Evolutionary conservation across 257 asterid species (phyloP).

Genomic region (Lycium barbarum): DNA sequence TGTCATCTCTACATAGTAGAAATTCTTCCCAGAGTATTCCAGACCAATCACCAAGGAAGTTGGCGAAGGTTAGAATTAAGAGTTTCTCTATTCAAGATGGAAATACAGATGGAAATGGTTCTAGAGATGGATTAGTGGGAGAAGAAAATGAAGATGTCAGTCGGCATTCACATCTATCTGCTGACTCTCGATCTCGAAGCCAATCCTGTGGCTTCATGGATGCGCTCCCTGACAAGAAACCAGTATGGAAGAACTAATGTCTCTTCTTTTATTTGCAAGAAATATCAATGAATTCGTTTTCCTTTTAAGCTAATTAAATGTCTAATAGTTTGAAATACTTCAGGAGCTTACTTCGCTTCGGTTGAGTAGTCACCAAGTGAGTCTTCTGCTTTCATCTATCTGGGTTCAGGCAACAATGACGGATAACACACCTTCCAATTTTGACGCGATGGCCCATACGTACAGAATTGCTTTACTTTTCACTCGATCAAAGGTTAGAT

Average conservation of each 20-base stretch:
- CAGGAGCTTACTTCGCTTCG: constrained; percentile 57
- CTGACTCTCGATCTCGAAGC: constrained; percentile 32
- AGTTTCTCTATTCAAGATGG: constrained; percentile 45
- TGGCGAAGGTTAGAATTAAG: constrained; percentile 38
- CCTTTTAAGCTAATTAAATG: constrained; percentile 6
- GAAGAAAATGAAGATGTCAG: constrained; percentile 37
- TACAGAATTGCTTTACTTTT: constrained; percentile 50
- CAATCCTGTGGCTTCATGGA: constrained; percentile 44
- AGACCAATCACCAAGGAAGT: constrained; percentile 36
- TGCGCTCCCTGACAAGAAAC: constrained; percentile 34
- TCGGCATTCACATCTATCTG: constrained; percentile 33
- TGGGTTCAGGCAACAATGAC: constrained; percentile 56
- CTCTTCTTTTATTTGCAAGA: constrained; percentile 9
- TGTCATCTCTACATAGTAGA: constrained; percentile 37
- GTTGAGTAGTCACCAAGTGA: constrained; percentile 56
- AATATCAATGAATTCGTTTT: constrained; percentile 20
- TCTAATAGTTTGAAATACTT: constrained; percentile 10
- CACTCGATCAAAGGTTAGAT: constrained; percentile 54
- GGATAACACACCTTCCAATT: constrained; percentile 54
- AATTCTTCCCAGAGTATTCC: constrained; percentile 37
- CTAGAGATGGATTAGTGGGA: constrained; percentile 34
- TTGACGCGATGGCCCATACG: constrained; percentile 58
- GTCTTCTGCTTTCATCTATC: constrained; percentile 58
- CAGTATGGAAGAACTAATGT: constrained; percentile 33
- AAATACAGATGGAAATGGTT: constrained; percentile 30